A percentile compares a stretch with the other conserved stretches of the same genome.
Evolutionary conservation across 2,329 filamentous ascomycete genomes (phyloP).

Genomic region (Phaeosphaeria sp.): DNA sequence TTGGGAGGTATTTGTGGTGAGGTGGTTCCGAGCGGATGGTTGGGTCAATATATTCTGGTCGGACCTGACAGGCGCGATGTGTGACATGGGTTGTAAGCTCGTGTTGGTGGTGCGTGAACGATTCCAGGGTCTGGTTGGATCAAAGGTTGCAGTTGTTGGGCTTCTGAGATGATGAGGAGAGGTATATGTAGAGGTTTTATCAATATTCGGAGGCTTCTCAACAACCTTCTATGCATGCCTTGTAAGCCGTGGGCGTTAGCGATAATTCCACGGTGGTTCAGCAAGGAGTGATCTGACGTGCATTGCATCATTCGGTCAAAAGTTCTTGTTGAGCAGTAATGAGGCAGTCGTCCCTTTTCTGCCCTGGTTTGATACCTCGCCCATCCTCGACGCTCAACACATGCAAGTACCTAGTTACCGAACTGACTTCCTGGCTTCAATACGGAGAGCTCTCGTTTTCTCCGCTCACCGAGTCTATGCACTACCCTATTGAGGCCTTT

Average conservation of each 20-base stretch:
- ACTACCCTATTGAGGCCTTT: constrained; percentile 30
- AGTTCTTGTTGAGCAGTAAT: not conserved
- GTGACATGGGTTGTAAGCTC: not conserved
- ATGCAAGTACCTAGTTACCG: not conserved
- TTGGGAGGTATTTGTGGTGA: not conserved
- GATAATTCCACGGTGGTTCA: not conserved
- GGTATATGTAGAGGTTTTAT: constrained; percentile 5
- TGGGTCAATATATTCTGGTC: not conserved
- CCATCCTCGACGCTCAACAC: not conserved
- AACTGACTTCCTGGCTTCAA: not conserved
- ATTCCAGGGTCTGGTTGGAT: constrained; percentile 2
- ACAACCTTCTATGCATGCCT: constrained; percentile 1
- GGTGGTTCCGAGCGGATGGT: not conserved
- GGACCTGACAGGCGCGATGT: constrained; percentile 4
- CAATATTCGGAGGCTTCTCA: constrained; percentile 3
- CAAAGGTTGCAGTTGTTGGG: not conserved
- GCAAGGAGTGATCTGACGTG: not conserved
- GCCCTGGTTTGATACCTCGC: not conserved
- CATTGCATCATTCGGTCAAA: not conserved
- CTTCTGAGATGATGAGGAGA: not conserved
- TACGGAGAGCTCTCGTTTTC: not conserved
- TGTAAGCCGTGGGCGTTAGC: not conserved
- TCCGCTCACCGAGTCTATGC: not conserved
- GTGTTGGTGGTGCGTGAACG: constrained; percentile 9
- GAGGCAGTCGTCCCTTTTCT: not conserved